Evolutionary conservation across 208 protist genomes (phyloP).

Genomic region (Leishmania martiniquensis): DNA sequence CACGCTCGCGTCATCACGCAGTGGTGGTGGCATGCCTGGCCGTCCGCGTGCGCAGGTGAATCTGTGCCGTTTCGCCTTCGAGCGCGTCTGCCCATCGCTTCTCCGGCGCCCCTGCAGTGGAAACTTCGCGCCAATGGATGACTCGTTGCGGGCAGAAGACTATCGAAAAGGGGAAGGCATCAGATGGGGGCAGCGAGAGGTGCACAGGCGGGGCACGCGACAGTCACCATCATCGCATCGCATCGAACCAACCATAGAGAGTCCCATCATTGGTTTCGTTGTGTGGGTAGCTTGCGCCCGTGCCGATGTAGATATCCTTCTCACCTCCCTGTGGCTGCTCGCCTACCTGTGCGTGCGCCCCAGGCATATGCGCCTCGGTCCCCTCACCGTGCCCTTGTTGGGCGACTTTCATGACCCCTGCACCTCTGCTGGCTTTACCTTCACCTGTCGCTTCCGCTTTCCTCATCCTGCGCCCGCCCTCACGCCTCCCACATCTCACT

Average conservation of each 20-base stretch:
- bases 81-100: no score
- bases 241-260: background rate
- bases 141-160: no score
- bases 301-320: background rate
- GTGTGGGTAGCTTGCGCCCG: background rate
- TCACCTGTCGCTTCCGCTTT: background rate
- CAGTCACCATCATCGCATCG: background rate
- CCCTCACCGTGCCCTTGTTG: background rate
- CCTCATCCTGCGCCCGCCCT: background rate
- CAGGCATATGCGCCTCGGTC: background rate
- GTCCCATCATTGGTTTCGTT: background rate
- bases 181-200: no score
- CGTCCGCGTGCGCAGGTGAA: background rate
- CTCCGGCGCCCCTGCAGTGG: no score
- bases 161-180: no score
- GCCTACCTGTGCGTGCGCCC: background rate
- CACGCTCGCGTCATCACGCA: background rate
- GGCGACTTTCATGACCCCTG: background rate
- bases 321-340: background rate
- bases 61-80: background rate
- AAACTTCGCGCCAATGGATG: no score
- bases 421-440: background rate
- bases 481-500: background rate
- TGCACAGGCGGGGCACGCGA: no score
- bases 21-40: background rate